phyloP scores from a whole-genome alignment of 2,329 filamentous ascomycete species.

The Neofusicoccum sp. region DNA sequence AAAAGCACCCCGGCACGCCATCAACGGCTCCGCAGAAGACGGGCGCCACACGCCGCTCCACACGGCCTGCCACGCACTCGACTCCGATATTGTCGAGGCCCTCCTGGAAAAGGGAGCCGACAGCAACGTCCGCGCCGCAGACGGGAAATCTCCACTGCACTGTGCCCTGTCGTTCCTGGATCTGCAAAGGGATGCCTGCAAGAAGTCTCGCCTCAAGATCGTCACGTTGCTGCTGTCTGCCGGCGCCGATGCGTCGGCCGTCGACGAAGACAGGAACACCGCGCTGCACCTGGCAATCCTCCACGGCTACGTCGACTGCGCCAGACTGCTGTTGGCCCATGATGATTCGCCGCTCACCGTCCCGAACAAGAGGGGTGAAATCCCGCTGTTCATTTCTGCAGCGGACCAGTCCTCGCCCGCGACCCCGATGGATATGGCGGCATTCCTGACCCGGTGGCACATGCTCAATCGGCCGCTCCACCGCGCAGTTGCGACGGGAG shows the following conservation, averaged over 20 bases:
- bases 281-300: constrained; percentile 4
- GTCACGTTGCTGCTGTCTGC: background rate
- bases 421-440: background rate
- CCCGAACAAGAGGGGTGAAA: constrained; percentile 2
- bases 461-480: constrained; percentile 7
- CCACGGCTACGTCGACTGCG: background rate
- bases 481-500: background rate
- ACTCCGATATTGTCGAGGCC: background rate
- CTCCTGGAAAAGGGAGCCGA: constrained; percentile 5
- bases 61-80: background rate
- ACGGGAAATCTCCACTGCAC: background rate
- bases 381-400: background rate
- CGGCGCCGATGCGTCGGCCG: background rate
- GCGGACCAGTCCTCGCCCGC: background rate
- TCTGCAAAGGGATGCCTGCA: background rate
- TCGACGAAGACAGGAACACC: background rate
- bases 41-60: background rate
- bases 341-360: background rate
- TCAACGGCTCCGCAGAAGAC: background rate
- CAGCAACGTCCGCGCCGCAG: background rate
- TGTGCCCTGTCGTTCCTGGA: background rate
- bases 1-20: background rate
- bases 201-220: background rate
- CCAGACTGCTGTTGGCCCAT: background rate
- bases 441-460: constrained; percentile 1